These are phyloP conservation scores for Tilletia setariae DNA, from an alignment of 1,284 basidiomycete genomes.

Conservation along the genomic window DNA sequence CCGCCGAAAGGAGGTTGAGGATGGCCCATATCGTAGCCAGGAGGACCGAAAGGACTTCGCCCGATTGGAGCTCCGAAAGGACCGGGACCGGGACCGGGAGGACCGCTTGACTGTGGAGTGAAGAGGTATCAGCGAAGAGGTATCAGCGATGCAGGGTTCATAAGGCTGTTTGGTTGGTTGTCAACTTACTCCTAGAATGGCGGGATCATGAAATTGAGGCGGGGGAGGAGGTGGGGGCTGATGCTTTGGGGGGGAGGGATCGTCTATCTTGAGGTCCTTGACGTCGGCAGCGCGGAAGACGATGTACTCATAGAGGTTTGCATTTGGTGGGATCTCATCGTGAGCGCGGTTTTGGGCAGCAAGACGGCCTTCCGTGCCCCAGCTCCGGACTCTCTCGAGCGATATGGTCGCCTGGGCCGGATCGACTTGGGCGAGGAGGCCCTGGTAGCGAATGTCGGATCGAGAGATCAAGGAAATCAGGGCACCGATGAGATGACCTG, in stretches of 20 bases:
- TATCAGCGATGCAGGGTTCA: not conserved
- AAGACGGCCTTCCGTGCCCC: constrained; percentile 79
- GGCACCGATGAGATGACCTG: constrained; percentile 51
- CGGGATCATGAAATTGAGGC: constrained; percentile 40
- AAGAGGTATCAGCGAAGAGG: not conserved
- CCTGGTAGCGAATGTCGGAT: constrained; percentile 83
- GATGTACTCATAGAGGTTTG: constrained; percentile 61
- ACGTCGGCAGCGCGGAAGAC: constrained; percentile 56
- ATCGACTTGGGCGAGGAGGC: constrained; percentile 79
- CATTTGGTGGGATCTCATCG: constrained; percentile 54
- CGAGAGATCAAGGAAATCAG: constrained; percentile 79
- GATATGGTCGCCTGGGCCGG: constrained; percentile 77
- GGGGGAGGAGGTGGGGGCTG: constrained; percentile 22
- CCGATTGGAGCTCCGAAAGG: constrained; percentile 8
- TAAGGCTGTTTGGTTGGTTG: not conserved
- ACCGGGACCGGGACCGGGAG: constrained; percentile 18
- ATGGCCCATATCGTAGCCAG: constrained; percentile 1
- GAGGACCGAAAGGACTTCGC: constrained; percentile 15
- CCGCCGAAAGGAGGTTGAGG: constrained; percentile 22
- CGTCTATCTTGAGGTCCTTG: constrained; percentile 56
- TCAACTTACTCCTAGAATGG: constrained; percentile 43
- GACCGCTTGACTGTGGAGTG: constrained; percentile 14
- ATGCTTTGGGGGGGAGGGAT: constrained; percentile 32
- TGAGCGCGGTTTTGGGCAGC: constrained; percentile 57
- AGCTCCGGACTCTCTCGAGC: constrained; percentile 79